Evolutionary conservation across 345 rosid genomes (phyloP).

Genomic region (Boechera divaricarpa): DNA sequence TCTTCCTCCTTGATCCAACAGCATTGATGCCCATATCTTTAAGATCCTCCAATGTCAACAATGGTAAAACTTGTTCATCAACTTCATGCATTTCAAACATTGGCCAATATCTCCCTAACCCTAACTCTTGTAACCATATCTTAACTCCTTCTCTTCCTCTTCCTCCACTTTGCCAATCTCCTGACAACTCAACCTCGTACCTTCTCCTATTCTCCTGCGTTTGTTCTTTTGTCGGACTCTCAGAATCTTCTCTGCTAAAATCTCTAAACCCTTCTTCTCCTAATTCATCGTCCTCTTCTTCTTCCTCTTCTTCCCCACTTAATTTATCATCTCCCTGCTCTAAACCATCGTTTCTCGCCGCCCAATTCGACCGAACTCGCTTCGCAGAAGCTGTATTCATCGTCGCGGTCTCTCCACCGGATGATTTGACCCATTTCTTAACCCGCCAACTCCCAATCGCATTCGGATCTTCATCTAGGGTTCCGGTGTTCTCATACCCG

Average conservation of each 20-base stretch:
- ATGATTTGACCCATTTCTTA: constrained; percentile 43
- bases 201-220: constrained; percentile 20
- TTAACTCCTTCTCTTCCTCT: constrained; percentile 38
- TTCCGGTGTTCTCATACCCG: constrained; percentile 53
- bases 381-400: constrained; percentile 44
- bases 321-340: constrained; percentile 56
- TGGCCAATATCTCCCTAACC: constrained; percentile 76
- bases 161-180: constrained; percentile 57
- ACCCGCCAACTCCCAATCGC: constrained; percentile 77
- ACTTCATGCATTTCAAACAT: constrained; percentile 91
- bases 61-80: constrained; percentile 82
- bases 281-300: constrained; percentile 52
- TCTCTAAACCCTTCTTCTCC: constrained; percentile 63
- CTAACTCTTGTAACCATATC: constrained; percentile 48
- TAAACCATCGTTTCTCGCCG: constrained; percentile 54
- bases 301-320: constrained; percentile 59
- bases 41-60: constrained; percentile 85
- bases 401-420: constrained; percentile 22
- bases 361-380: constrained; percentile 72
- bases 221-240: constrained; percentile 63
- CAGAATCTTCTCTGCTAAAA: constrained; percentile 69
- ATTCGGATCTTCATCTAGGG: constrained; percentile 65
- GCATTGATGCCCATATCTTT: constrained; percentile 92
- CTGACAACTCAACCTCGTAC: constrained; percentile 48
- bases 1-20: constrained; percentile 85